Base-by-base conservation (phyloP, 352 stramenopile genomes). In the Thraustotheca clavata region DNA sequence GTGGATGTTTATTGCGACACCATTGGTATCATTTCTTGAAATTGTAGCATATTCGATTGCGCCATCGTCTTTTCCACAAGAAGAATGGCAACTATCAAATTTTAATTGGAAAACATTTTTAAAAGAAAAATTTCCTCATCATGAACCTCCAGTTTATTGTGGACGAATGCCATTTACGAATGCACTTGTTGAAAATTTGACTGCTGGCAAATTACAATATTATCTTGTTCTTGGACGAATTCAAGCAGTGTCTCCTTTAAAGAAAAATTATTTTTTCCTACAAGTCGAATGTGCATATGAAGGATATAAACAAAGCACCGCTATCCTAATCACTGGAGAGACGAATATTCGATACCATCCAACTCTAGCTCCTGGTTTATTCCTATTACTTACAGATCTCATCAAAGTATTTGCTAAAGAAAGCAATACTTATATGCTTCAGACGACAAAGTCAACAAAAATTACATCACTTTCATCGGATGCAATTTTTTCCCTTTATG, bases 341-440 rank as follows among this genome's bases (percentile, higher is more conserved):
- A 20, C 40, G 14, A 69, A 46, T 12, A 62, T 87, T 26, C 59
- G 43, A 4, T 86, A 76, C 74, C 74, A 79, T 36, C 55, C 70
- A 6, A 88, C 86, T 69, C 50, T 88, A 2, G 66, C 38, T 12
- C 75, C 74, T 9, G 73, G 77, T 14, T 61, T 73, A 32, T 46
- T 72, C 0, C 62, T 86, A 22, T 47, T 89, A 4, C 1, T 88
- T 14, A 85, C 82, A 6, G 76, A 91, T 69, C 32, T 88, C 16
- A 70, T 83, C 22, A 89, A 88, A 50, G 73, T 91, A 0, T 75
- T 75, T 54, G 85, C 78, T 14, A 68, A 75, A 55, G 79, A 89
- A 36, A 81, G 77, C 60, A 71, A 71, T 0, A 69, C 83, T 41
- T 85, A 87, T 62, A 67, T 91, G 43, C 74, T 91, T 11, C 77